Conservation (phyloP, 352 stramenopile genomes). For the Globisporangium megalacanthum region DNA sequence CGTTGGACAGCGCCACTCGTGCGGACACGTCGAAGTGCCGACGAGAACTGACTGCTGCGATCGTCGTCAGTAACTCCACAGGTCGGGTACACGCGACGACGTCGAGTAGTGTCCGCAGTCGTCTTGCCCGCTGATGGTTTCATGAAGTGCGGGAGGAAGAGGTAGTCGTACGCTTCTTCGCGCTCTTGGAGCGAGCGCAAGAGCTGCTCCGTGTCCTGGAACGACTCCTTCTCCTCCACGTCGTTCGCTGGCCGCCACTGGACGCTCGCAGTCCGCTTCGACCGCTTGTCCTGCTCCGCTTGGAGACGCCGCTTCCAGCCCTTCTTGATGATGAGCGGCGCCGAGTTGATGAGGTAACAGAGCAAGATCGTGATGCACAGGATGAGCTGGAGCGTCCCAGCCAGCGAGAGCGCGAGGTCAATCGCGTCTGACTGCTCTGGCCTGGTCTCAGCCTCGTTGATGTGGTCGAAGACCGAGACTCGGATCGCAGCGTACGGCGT, state of each 20-base stretch:
- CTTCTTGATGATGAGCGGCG: conserved; percentile 62
- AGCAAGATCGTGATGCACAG: conserved; percentile 43
- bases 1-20: not conserved
- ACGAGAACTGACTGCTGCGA: not conserved
- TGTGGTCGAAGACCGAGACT: conserved; percentile 29
- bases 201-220: conserved; percentile 60
- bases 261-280: conserved; percentile 34
- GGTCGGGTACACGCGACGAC: not conserved
- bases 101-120: not conserved
- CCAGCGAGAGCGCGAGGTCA: conserved; percentile 31
- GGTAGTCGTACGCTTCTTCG: conserved; percentile 62
- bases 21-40: not conserved
- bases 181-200: conserved; percentile 49
- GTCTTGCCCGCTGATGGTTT: conserved; percentile 1
- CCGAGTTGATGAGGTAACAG: conserved; percentile 63
- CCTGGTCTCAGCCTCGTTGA: conserved; percentile 1
- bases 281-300: conserved; percentile 27
- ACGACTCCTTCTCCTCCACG: conserved; percentile 39
- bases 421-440: conserved; percentile 24
- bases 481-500: conserved; percentile 39
- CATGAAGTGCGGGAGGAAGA: conserved; percentile 32
- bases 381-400: conserved; percentile 44
- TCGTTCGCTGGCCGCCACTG: conserved; percentile 19
- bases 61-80: not conserved
- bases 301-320: conserved; percentile 57